Evolutionary conservation across 2,329 filamentous ascomycete species (phyloP), one percentile per base, ranked within the genome.

Genomic region (Calonectria ilicicola): DNA sequence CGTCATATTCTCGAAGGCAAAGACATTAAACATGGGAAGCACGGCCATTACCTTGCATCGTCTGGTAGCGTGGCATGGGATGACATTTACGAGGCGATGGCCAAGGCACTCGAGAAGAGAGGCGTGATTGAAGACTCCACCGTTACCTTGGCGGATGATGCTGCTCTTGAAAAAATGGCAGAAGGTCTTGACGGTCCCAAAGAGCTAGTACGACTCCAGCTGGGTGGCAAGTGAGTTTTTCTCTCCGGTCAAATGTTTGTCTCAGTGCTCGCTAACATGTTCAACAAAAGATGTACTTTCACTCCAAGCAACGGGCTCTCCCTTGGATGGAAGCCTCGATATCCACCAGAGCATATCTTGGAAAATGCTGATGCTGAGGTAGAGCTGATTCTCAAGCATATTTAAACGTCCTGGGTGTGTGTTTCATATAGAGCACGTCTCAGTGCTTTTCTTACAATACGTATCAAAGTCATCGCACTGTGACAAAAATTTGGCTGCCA

Each of bases 1-100:
- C 81, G 82, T 1, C 81, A 78, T 2, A 90, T 90, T 15, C 75
- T 90, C 2, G 74, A 72, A 1, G 84, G 80, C 1, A 77, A 82
- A 15, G 79, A 84, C 5, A 80, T 83, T 0, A 83, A 78, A 2
- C 72, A 85, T 63, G 87, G 86, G 0, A 84, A 82, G 66, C 81
- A 85, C 1, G 88, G 89, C 0, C 89, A 86, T 74, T 90, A 87
- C 74, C 84, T 90, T 9, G 89, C 88, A 0, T 76, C 87, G 0
- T 80, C 87, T 0, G 89, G 89, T 1, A 84, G 80, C 21, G 80
- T 90, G 5, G 83, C 82, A 0, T 91, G 88, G 89, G 81, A 86
- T 19, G 87, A 89, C 65, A 66, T 91, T 0, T 90, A 90, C 77
- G 74, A 68, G 5, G 84, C 85, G 2, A 84, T 90, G 71, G 88